Evolutionary conservation across 345 rosid genomes (phyloP), one percentile per base, ranked within the genome.

Genomic region (Arabidopsis arenosa): DNA sequence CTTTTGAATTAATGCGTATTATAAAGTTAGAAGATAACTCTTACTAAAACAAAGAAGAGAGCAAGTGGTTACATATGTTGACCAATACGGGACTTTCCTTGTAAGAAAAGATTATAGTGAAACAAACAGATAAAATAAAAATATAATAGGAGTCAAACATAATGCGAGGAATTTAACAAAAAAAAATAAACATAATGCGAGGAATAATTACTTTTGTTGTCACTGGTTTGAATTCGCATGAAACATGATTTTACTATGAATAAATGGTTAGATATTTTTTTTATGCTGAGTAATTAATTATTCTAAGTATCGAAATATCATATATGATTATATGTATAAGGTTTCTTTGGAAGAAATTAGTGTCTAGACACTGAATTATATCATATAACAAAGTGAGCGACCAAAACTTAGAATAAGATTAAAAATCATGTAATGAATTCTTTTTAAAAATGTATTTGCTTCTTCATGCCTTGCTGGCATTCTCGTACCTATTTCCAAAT

Each of bases 1-100:
- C 9, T 59, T 41, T 63, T 52, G 1, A 63, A 26, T 6, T 49
- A 35, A 13, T 51, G 41, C 44, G 44, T 44, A 21, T 0, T 8
- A 51, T n/a, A 66, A 36, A 33, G 3, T 15, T 15, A 44, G 68
- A 63, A 64, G n/a, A 47, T 3, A 63, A 21, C 8, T 63, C 53
- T 26, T 43, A 28, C 26, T 2, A 63, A n/a, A 63, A 63, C 40
- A 9, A 21, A 35, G 33, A 35, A 36, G 35, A 52, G 35, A 37
- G 0, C 8, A 65, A 6, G 15, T 47, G 8, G 9, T 67, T 65
- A 33, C 32, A 40, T 23, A 37, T 66, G 15, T 14, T 63, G 26
- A 44, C 54, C 68, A 63, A 13, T 61, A 61, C 6, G 55, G 23
- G 43, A 65, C 70, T 48, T 33, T 49, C 70, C 33, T 66, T 33